phyloP scores from a whole-genome alignment of 805 yeast genomes.

The Lachancea mirantina region DNA sequence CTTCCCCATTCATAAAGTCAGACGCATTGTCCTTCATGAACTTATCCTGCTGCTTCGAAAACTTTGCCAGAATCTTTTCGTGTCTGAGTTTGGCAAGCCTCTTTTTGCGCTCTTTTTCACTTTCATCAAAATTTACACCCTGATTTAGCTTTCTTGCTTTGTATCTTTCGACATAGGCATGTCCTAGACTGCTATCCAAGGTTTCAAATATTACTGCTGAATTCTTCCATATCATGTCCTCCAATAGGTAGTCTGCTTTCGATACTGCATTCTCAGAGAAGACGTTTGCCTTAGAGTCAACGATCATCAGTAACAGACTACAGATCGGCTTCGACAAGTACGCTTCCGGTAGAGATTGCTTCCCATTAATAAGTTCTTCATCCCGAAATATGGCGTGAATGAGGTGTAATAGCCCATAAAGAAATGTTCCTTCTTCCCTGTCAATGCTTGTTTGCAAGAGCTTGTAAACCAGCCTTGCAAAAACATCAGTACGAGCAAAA shows the following conservation, averaged over 20 bases:
- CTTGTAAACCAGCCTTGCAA: conserved; percentile 53
- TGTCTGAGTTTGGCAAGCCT: conserved; percentile 57
- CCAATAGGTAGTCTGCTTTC: conserved; percentile 54
- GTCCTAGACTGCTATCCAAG: conserved; percentile 52
- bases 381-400: conserved; percentile 58
- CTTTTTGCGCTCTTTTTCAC: conserved; percentile 48
- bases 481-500: conserved; percentile 44
- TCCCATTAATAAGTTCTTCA: conserved; percentile 39
- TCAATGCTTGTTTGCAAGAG: conserved; percentile 48
- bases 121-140: conserved; percentile 37
- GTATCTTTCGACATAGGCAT: conserved; percentile 42
- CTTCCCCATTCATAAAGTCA: conserved; percentile 38
- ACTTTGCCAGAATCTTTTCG: conserved; percentile 51
- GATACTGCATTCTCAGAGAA: conserved; percentile 42
- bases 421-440: conserved; percentile 44
- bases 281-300: conserved; percentile 34
- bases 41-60: conserved; percentile 65
- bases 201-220: conserved; percentile 42
- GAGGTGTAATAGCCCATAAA: conserved; percentile 58
- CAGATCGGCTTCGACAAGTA: conserved; percentile 52
- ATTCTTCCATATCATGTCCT: conserved; percentile 43
- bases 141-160: conserved; percentile 40
- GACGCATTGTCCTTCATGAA: conserved; percentile 53
- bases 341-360: conserved; percentile 34
- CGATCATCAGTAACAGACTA: conserved; percentile 46